These are phyloP conservation scores for Coffea humblotiana DNA, from an alignment of 305 asterid genomes.

Conservation along the genomic window DNA sequence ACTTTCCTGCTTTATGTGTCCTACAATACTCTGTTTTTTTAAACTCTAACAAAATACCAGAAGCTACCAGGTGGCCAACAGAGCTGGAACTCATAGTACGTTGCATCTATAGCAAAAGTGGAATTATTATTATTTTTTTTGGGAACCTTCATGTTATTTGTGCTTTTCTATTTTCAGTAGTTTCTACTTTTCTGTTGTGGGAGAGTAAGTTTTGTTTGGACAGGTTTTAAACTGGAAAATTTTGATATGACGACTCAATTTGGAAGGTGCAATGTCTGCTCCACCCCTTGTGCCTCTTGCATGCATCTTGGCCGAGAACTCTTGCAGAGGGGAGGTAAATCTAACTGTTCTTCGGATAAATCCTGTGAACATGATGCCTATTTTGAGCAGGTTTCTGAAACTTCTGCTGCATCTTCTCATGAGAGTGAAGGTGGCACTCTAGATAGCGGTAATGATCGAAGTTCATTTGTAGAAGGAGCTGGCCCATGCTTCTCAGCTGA, in stretches of 20 bases:
- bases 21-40: neutral
- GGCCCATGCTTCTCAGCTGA: neutral
- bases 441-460: neutral
- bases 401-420: neutral
- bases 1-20: neutral
- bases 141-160: neutral
- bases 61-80: neutral
- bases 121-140: too few relatives aligned
- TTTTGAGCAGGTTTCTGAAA: neutral
- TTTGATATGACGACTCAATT: neutral
- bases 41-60: neutral
- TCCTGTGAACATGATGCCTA: neutral
- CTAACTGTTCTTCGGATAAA: neutral
- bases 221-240: neutral
- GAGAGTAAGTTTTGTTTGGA: neutral
- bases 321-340: neutral
- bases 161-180: neutral
- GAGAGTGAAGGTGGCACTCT: neutral
- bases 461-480: neutral
- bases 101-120: neutral
- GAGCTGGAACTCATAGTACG: neutral
- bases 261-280: slow-evolving; percentile 2
- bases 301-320: neutral
- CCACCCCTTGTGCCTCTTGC: slow-evolving; percentile 8
- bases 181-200: neutral